Evolutionary conservation across 805 yeast genomes (phyloP).

Genomic region (Blastobotrys peoriensis): DNA sequence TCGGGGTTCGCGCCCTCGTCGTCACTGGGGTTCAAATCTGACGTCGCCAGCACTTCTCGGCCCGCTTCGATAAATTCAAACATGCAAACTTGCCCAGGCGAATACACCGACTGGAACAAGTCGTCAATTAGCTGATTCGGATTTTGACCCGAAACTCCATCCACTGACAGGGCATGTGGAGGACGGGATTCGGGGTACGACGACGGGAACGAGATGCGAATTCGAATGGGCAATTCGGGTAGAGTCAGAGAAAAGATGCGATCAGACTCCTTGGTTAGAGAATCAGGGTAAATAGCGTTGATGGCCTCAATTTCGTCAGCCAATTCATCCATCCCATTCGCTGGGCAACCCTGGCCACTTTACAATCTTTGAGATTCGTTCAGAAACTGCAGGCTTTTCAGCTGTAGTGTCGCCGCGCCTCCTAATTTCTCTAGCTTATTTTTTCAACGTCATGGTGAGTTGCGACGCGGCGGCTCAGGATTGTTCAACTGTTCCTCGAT

Average conservation of each 20-base stretch:
- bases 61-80: conserved; percentile 65
- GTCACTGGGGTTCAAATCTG: conserved; percentile 33
- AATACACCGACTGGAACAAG: conserved; percentile 48
- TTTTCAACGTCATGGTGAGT: too few species aligned
- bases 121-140: conserved; percentile 45
- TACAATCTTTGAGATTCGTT: neutral
- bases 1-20: conserved; percentile 19
- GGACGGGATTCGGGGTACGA: conserved; percentile 54
- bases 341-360: too few species aligned
- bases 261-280: conserved; percentile 31
- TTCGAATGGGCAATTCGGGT: conserved; percentile 46
- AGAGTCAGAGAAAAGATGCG: conserved; percentile 50
- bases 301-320: conserved; percentile 74
- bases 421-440: too few species aligned
- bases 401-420: too few species aligned
- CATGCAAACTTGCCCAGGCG: conserved; percentile 62
- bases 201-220: conserved; percentile 69
- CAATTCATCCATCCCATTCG: conserved; percentile 44
- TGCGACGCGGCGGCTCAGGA: too few species aligned
- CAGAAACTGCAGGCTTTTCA: neutral
- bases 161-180: conserved; percentile 61
- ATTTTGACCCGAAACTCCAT: conserved; percentile 38
- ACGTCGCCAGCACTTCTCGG: conserved; percentile 36
- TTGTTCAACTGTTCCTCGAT: too few species aligned
- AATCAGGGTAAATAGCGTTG: conserved; percentile 79